Evolutionary conservation across 1,139 yeast genomes (phyloP).

Genomic region (Suhomyces guaymorum): DNA sequence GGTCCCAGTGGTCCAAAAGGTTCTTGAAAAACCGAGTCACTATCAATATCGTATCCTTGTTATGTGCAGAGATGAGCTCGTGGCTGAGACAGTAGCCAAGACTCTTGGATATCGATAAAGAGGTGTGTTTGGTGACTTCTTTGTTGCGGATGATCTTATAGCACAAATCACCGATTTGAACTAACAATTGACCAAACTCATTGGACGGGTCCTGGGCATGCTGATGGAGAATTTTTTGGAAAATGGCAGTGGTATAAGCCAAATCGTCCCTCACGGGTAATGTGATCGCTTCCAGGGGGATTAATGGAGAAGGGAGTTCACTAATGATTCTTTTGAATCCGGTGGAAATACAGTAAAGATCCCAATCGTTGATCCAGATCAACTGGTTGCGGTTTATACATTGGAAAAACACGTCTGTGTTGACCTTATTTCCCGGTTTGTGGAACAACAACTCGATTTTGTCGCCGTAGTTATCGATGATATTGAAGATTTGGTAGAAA

Average conservation of each 20-base stretch:
- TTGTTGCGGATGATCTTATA: constrained; percentile 31
- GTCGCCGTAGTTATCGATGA: constrained; percentile 45
- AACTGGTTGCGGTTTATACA: constrained; percentile 57
- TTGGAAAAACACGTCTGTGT: constrained; percentile 50
- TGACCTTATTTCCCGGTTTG: constrained; percentile 57
- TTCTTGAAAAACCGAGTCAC: constrained; percentile 54
- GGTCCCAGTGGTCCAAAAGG: constrained; percentile 46
- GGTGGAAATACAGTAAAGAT: constrained; percentile 57
- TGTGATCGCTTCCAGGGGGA: constrained; percentile 43
- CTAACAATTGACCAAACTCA: constrained; percentile 28
- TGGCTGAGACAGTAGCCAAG: constrained; percentile 55
- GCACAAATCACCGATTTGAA: constrained; percentile 46
- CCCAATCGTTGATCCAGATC: constrained; percentile 65
- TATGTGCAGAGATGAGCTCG: constrained; percentile 46
- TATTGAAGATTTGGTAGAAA: constrained; percentile 51
- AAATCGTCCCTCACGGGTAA: constrained; percentile 52
- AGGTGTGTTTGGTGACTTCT: constrained; percentile 44
- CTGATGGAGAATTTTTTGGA: constrained; percentile 30
- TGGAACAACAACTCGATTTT: constrained; percentile 53
- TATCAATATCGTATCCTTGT: constrained; percentile 47
- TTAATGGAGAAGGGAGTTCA: constrained; percentile 46
- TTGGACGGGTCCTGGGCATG: constrained; percentile 6
- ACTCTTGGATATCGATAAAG: constrained; percentile 48
- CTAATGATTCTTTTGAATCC: constrained; percentile 50
- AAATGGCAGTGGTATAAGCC: constrained; percentile 37